phyloP scores from a whole-genome alignment of 2,329 filamentous ascomycete genomes.

The Sclerotinia sclerotiorum region DNA sequence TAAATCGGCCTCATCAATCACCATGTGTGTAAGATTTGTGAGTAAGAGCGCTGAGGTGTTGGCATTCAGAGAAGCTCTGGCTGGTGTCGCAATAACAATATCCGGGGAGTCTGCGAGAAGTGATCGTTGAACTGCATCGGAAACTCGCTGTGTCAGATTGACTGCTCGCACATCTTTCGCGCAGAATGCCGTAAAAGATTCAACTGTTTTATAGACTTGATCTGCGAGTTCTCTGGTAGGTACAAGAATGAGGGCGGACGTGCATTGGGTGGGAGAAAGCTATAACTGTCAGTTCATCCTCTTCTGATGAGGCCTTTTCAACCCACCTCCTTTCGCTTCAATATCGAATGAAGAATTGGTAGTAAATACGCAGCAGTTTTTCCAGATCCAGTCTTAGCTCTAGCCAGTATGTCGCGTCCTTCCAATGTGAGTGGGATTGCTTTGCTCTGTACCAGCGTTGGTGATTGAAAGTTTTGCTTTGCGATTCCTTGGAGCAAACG shows the following conservation, averaged over 20 bases:
- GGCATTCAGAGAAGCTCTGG: conserved; percentile 76
- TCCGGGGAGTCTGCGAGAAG: conserved; percentile 84
- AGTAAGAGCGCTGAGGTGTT: conserved; percentile 70
- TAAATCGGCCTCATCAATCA: conserved; percentile 92
- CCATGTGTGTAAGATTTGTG: conserved; percentile 67
- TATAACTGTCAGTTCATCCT: conserved; percentile 38
- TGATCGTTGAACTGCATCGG: conserved; percentile 82
- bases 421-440: conserved; percentile 85
- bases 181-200: conserved; percentile 77
- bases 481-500: conserved; percentile 83
- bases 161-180: conserved; percentile 77
- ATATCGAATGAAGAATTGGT: conserved; percentile 79
- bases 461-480: conserved; percentile 78
- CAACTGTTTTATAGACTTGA: conserved; percentile 79
- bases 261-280: conserved; percentile 54
- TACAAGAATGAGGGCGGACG: conserved; percentile 82
- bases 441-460: conserved; percentile 84
- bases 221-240: conserved; percentile 93
- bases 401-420: conserved; percentile 86
- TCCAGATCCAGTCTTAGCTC: conserved; percentile 91
- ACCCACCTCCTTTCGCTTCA: conserved; percentile 70
- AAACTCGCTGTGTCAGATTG: conserved; percentile 88
- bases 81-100: conserved; percentile 86
- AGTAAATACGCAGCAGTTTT: conserved; percentile 97
- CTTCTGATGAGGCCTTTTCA: background rate